Evolutionary conservation across 1,284 basidiomycete genomes (phyloP).

Genomic region (Cryptococcus sp.): DNA sequence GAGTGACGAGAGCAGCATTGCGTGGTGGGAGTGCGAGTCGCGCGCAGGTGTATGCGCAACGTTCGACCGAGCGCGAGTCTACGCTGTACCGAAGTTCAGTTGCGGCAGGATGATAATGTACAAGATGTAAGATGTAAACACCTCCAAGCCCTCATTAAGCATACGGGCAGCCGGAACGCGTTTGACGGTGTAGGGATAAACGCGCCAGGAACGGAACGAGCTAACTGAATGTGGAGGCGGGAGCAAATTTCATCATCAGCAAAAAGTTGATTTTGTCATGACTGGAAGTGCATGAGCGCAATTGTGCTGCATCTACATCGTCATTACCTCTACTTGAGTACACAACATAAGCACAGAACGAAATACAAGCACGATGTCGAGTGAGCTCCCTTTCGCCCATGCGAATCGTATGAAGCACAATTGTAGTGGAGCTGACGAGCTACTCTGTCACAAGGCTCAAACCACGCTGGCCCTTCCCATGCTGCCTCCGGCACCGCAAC

Average conservation of each 20-base stretch:
- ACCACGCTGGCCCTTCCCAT: constrained; percentile 8
- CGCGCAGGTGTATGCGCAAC: neutral
- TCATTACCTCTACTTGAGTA: neutral
- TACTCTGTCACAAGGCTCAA: neutral
- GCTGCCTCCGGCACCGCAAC: constrained; percentile 4
- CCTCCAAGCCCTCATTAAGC: neutral
- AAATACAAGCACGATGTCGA: constrained; percentile 2
- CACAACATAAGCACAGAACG: neutral
- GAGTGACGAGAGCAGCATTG: constrained; percentile 29
- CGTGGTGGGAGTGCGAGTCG: constrained; percentile 11
- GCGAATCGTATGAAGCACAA: too few relatives aligned
- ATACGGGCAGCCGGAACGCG: neutral
- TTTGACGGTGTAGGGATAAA: neutral
- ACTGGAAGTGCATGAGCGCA: neutral
- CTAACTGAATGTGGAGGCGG: constrained; percentile 2
- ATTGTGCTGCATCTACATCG: neutral
- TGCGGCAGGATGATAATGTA: too few relatives aligned
- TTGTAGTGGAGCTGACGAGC: too few relatives aligned
- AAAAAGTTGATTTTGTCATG: too few relatives aligned
- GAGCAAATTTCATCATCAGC: constrained; percentile 6
- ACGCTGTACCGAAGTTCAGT: too few relatives aligned
- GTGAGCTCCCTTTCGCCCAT: neutral
- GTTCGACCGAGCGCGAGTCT: neutral
- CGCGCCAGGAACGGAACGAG: neutral
- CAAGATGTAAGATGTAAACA: too few relatives aligned